Evolutionary conservation across 2,329 filamentous ascomycete genomes (phyloP).

Genomic region (Myriosclerotinia curreyana): DNA sequence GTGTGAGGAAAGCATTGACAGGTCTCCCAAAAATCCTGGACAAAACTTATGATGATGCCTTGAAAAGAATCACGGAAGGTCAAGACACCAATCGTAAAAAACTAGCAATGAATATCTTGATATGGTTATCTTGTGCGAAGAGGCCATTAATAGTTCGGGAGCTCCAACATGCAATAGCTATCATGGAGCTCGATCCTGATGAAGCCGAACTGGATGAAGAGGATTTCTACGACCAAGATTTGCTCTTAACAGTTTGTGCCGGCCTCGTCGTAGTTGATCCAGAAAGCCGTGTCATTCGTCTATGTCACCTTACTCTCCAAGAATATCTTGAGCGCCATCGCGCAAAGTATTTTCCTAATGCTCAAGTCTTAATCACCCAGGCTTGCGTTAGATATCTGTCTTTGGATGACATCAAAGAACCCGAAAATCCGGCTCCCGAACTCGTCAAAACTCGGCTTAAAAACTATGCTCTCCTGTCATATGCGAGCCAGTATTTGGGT

Average conservation of each 20-base stretch:
- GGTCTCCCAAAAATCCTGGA: slow-evolving; percentile 29
- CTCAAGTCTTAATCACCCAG: slow-evolving; percentile 17
- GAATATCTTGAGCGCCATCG: slow-evolving; percentile 32
- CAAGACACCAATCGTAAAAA: slow-evolving; percentile 16
- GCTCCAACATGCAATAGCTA: slow-evolving; percentile 45
- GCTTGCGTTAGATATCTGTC: slow-evolving; percentile 35
- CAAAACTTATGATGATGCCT: slow-evolving; percentile 42
- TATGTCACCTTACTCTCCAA: slow-evolving; percentile 35
- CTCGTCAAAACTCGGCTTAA: slow-evolving; percentile 22
- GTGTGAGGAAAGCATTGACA: slow-evolving; percentile 36
- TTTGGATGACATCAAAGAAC: slow-evolving; percentile 30
- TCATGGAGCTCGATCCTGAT: slow-evolving; percentile 40
- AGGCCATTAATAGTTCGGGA: slow-evolving; percentile 40
- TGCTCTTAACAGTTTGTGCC: slow-evolving; percentile 29
- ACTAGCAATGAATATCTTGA: slow-evolving; percentile 21
- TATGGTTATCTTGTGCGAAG: slow-evolving; percentile 44
- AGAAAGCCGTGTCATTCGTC: slow-evolving; percentile 31
- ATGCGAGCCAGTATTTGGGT: slow-evolving; percentile 40
- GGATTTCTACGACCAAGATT: slow-evolving; percentile 22
- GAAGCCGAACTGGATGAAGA: slow-evolving; percentile 30
- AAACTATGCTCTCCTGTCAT: slow-evolving; percentile 35
- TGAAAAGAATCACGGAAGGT: slow-evolving; percentile 40
- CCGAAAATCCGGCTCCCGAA: slow-evolving; percentile 10
- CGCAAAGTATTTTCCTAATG: slow-evolving; percentile 21
- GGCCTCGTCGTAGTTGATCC: slow-evolving; percentile 35